Percentiles rank a stretch among this genome's conserved stretches.
Evolutionary conservation across 495 filamentous ascomycete species (phyloP).

Genomic region (Thozetella sp.): DNA sequence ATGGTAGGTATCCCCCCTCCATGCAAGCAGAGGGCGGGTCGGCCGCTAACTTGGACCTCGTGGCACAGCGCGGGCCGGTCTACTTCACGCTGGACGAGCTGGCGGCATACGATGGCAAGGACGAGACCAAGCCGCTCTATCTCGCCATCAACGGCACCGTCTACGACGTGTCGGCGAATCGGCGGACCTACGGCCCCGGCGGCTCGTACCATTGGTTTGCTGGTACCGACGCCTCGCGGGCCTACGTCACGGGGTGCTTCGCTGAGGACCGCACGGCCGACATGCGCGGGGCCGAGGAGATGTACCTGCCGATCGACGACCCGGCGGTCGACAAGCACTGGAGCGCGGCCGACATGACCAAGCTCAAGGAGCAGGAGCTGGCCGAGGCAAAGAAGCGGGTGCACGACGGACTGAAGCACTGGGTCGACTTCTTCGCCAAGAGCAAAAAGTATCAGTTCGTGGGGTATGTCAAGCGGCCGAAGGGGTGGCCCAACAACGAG

Average conservation of each 20-base stretch:
- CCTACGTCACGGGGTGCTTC: constrained; percentile 98
- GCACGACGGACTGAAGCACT: constrained; percentile 60
- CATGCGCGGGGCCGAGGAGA: constrained; percentile 82
- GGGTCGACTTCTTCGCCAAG: constrained; percentile 77
- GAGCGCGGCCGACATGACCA: constrained; percentile 53
- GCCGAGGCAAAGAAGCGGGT: constrained; percentile 55
- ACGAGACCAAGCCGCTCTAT: constrained; percentile 78
- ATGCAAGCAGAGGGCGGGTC: constrained; percentile 5
- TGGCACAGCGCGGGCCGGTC: constrained; percentile 33
- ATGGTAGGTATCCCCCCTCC: constrained; percentile 46
- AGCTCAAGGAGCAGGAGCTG: constrained; percentile 53
- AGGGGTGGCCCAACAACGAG: constrained; percentile 49
- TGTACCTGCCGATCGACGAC: constrained; percentile 81
- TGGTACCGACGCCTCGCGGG: constrained; percentile 83
- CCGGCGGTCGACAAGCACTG: constrained; percentile 51
- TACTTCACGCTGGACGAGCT: constrained; percentile 77
- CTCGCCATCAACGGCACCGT: constrained; percentile 91
- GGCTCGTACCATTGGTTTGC: constrained; percentile 88
- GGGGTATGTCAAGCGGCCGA: constrained; percentile 58
- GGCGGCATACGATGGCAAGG: constrained; percentile 73
- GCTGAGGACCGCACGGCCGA: constrained; percentile 79
- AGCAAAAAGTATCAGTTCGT: constrained; percentile 75
- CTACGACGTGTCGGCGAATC: constrained; percentile 85
- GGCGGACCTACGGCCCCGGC: constrained; percentile 81
- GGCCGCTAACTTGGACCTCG: constrained; percentile 3